These are phyloP conservation scores for Alternaria brassicicola DNA, from an alignment of 2,329 filamentous ascomycete species.

Conservation along the genomic window DNA sequence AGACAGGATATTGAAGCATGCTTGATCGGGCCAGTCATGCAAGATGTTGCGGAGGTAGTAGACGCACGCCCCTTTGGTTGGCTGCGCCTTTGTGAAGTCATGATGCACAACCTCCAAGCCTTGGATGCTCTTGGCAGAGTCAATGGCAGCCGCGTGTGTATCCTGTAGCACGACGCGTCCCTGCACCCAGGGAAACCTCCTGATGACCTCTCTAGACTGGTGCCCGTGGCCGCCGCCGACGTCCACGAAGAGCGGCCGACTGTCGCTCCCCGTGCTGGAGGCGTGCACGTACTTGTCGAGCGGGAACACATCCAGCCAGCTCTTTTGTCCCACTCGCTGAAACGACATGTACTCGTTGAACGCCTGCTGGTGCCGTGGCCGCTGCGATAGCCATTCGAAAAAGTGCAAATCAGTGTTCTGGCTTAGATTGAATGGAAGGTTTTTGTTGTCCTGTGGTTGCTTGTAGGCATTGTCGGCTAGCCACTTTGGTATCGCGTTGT, in stretches of 20 bases:
- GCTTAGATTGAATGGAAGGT: conserved; percentile 6
- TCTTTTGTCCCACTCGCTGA: conserved; percentile 9
- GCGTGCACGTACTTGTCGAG: conserved; percentile 1
- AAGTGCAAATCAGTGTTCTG: conserved; percentile 8
- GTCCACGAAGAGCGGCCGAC: conserved; percentile 5
- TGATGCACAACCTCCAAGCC: conserved; percentile 5
- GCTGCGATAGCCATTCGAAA: conserved; percentile 11
- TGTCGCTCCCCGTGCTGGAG: not conserved
- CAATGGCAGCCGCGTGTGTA: conserved; percentile 8
- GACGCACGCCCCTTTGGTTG: not conserved
- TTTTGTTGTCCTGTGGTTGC: conserved; percentile 6
- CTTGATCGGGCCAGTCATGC: conserved; percentile 11
- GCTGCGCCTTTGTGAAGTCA: conserved; percentile 6
- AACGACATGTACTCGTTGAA: conserved; percentile 15
- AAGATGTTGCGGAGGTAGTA: conserved; percentile 12
- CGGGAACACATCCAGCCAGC: conserved; percentile 10
- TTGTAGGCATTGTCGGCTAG: conserved; percentile 7
- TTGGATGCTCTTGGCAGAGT: conserved; percentile 3
- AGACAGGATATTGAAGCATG: conserved; percentile 1
- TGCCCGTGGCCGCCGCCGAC: conserved; percentile 9
- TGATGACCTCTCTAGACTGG: conserved; percentile 4
- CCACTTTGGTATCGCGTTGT: conserved; percentile 12
- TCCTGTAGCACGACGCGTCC: conserved; percentile 7
- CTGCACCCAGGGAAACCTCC: conserved; percentile 3
- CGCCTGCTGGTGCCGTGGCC: conserved; percentile 6